phyloP scores from a whole-genome alignment of 176 grass and related monocot species.

The Sorghum bicolor region Sorghum_bicolor_NCBIv3 NC_012870.2:67008001-67008500 shows the following conservation, averaged over 20 bases:
- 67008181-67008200: background rate
- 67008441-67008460: slow-evolving; percentile 56
- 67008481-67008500: slow-evolving; percentile 3
- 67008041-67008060: background rate
- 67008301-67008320: background rate
- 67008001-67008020: background rate
- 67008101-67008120: background rate
- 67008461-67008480: slow-evolving; percentile 1
- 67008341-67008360: background rate
- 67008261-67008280: background rate
- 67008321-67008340: background rate
- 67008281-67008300: background rate
- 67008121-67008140: background rate
- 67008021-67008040: background rate
- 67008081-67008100: background rate
- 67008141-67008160: background rate
- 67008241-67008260: background rate
- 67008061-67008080: background rate
- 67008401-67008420: slow-evolving; percentile 40
- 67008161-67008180: background rate
- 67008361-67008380: background rate
- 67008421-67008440: slow-evolving; percentile 50
- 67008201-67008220: background rate
- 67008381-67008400: background rate
- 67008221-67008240: background rate